Evolutionary conservation across 768 basidiomycete genomes (phyloP), one percentile per base, ranked within the genome.

Genomic region (Suillus decipiens): DNA sequence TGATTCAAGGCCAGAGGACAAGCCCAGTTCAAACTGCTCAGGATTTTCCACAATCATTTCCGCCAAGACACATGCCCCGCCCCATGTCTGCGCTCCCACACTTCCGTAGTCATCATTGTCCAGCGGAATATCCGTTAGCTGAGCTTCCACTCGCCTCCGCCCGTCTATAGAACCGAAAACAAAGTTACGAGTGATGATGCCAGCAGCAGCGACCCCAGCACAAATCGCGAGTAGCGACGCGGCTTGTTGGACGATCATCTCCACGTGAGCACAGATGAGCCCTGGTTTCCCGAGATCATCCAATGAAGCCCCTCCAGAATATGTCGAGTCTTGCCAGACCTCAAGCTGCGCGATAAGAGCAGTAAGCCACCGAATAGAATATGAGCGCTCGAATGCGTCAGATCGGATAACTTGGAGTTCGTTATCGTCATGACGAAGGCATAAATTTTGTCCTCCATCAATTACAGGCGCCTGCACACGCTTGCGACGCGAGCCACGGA

Each of bases 51-150:
- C 83, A 45, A 95, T 84, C 75, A 87, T 82, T 70, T 92, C 89
- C 0, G 92, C 85, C 61, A 96, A 80, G 8, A 95, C 84, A 67
- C 89, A 93, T 3, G 92, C 89, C 11, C 89, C 86, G 4, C 92
- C 93, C 94, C 93, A 96, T 0, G 93, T 95, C 76, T 95, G 93
- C 33, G 92, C 87, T 1, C 93, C 93, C 19, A 93, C 86, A 61
- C 87, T 89, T 14, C 79, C 76, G 65, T 86, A 88, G 67, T 92
- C 89, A n/a, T 81, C 76, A 61, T 90, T 87, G 57, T 87, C 83
- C 48, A 93, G 75, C 2, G 90, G 85, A 2, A 87, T 81, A 71
- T 95, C 93, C 36, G 79, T 86, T 56, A 95, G 68, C 59, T 78
- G 70, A 12, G 90, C 75, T 12, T 75, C 67, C 43, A 80, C 67